These are phyloP conservation scores for Cyberlindnera euphorbiae DNA, from an alignment of 805 yeast genomes.

Conservation along the genomic window DNA sequence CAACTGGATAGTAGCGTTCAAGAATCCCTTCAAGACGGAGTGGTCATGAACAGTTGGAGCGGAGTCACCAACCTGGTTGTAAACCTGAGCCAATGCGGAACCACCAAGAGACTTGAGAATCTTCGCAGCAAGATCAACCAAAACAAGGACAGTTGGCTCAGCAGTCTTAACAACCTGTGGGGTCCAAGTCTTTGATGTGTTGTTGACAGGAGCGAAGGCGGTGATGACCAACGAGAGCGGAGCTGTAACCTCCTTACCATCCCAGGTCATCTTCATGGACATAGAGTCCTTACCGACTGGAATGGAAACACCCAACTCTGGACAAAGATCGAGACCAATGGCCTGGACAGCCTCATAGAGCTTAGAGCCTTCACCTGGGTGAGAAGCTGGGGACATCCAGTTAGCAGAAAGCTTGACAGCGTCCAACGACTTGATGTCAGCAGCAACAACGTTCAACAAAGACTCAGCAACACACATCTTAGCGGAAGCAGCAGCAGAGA, in stretches of 20 bases:
- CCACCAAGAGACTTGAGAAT: constrained; percentile 70
- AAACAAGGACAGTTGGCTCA: constrained; percentile 59
- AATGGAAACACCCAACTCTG: constrained; percentile 82
- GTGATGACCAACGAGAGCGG: constrained; percentile 90
- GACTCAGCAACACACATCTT: constrained; percentile 96
- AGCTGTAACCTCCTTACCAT: constrained; percentile 85
- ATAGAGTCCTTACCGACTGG: constrained; percentile 99
- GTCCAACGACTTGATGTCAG: constrained; percentile 73
- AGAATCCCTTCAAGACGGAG: constrained; percentile 58
- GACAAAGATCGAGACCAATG: constrained; percentile 89
- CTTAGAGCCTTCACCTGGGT: constrained; percentile 91
- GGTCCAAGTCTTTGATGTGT: constrained; percentile 93
- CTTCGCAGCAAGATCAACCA: constrained; percentile 71
- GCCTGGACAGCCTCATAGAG: constrained; percentile 97
- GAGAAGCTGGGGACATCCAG: constrained; percentile 98
- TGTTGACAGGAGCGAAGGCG: constrained; percentile 81
- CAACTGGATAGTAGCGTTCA: constrained; percentile 62
- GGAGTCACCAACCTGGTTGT: constrained; percentile 75
- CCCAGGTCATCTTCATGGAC: constrained; percentile 99
- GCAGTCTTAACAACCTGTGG: constrained; percentile 60
- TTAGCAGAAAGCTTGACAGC: constrained; percentile 88
- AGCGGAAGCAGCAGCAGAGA: constrained; percentile 86
- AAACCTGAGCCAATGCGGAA: constrained; percentile 92
- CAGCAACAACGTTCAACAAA: constrained; percentile 80
- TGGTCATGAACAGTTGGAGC: constrained; percentile 81